Conservation (phyloP, 805 yeast genomes). For the Pichia insulana region DNA sequence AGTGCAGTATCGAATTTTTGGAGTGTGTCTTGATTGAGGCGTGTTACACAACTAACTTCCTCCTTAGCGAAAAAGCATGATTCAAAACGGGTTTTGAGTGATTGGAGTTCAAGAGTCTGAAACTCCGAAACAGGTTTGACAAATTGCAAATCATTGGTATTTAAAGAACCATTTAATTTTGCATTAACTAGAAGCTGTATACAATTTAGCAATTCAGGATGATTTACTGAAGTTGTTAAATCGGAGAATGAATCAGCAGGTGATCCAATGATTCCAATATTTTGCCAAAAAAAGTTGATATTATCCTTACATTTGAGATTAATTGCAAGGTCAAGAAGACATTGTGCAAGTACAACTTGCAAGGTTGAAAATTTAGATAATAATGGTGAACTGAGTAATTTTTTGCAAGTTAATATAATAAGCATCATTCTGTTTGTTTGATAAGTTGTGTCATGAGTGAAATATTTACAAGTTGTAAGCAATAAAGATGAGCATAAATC, state of each 20-base stretch:
- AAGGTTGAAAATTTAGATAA: slow-evolving; percentile 18
- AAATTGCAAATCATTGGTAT: neutral
- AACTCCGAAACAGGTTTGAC: neutral
- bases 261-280: slow-evolving; percentile 15
- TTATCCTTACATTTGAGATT: slow-evolving; percentile 13
- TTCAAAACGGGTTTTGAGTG: neutral
- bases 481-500: slow-evolving; percentile 22
- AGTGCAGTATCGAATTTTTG: neutral
- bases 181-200: slow-evolving; percentile 13
- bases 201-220: slow-evolving; percentile 17
- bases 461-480: slow-evolving; percentile 14
- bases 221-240: slow-evolving; percentile 6
- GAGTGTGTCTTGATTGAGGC: neutral
- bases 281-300: slow-evolving; percentile 16
- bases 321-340: slow-evolving; percentile 20
- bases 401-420: slow-evolving; percentile 17
- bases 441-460: slow-evolving; percentile 14
- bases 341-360: slow-evolving; percentile 22
- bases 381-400: slow-evolving; percentile 24
- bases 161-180: neutral
- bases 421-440: slow-evolving; percentile 15
- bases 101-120: slow-evolving; percentile 1
- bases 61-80: neutral
- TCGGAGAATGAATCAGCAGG: slow-evolving; percentile 7
- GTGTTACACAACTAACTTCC: neutral